Percentiles rank a stretch among this genome's conserved stretches.
Evolutionary conservation across 768 basidiomycete species (phyloP).

Genomic region (Trametes meyenii): DNA sequence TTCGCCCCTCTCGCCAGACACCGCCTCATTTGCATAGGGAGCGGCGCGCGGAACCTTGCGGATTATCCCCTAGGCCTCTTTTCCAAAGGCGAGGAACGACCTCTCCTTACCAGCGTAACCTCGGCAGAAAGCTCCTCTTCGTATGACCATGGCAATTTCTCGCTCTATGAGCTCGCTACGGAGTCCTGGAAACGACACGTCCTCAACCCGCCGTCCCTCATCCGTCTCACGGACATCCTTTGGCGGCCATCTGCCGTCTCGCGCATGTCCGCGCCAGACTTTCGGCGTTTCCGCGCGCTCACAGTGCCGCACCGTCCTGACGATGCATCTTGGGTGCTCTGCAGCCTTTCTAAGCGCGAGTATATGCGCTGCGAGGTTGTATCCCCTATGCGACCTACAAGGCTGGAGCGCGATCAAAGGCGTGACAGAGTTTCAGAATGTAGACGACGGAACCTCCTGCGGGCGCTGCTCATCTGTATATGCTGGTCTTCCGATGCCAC

Average conservation of each 20-base stretch:
- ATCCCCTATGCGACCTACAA: too few relatives aligned
- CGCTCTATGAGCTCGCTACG: background rate
- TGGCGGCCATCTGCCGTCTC: constrained; percentile 6
- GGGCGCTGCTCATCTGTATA: constrained; percentile 1
- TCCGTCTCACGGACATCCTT: background rate
- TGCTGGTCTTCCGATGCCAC: background rate
- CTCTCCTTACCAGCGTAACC: background rate
- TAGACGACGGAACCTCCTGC: background rate
- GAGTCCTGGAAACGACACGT: background rate
- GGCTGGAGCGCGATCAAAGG: too few relatives aligned
- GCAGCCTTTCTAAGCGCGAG: constrained; percentile 16
- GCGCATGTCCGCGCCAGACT: constrained; percentile 12
- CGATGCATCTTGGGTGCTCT: constrained; percentile 10
- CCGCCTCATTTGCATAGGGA: constrained; percentile 14
- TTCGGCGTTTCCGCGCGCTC: constrained; percentile 6
- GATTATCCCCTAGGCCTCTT: constrained; percentile 1
- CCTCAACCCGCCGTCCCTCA: background rate
- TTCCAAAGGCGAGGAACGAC: background rate
- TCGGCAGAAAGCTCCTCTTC: background rate
- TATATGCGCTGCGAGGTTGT: constrained; percentile 11
- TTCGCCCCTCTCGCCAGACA: constrained; percentile 11
- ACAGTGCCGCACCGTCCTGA: background rate
- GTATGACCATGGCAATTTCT: background rate
- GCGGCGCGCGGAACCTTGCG: background rate
- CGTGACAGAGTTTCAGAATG: background rate